Conservation (phyloP, 208 protist species). For the Wallacemonas sp. region DNA sequence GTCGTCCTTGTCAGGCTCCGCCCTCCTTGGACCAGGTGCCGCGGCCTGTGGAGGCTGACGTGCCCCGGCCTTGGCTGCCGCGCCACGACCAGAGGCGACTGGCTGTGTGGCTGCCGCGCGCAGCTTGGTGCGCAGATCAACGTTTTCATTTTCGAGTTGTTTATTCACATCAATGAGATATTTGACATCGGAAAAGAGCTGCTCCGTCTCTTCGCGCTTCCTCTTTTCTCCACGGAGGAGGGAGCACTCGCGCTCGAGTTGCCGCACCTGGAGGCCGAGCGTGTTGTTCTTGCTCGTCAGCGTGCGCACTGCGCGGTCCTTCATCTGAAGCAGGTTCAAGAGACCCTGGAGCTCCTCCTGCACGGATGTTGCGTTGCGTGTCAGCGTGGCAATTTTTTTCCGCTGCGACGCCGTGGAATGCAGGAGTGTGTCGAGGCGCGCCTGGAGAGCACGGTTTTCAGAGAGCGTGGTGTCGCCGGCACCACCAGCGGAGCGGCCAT, state of each 20-base stretch:
- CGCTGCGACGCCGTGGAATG: slow-evolving; percentile 17
- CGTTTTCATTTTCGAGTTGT: slow-evolving; percentile 66
- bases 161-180: slow-evolving; percentile 78
- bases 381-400: slow-evolving; percentile 17
- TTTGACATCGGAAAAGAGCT: slow-evolving; percentile 46
- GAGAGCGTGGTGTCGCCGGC: slow-evolving; percentile 9
- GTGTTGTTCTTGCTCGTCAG: slow-evolving; percentile 44
- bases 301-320: slow-evolving; percentile 48
- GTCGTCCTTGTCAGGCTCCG: background rate
- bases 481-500: slow-evolving; percentile 30
- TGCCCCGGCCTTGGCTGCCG: background rate
- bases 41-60: too few species aligned
- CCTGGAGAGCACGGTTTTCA: slow-evolving; percentile 25
- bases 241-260: slow-evolving; percentile 44
- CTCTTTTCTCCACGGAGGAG: slow-evolving; percentile 28
- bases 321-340: slow-evolving; percentile 52
- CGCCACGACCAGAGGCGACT: too few species aligned
- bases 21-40: background rate
- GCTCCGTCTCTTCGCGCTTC: slow-evolving; percentile 23
- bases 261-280: slow-evolving; percentile 45
- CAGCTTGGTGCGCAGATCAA: slow-evolving; percentile 36
- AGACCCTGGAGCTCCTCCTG: slow-evolving; percentile 59
- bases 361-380: slow-evolving; percentile 20
- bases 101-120: slow-evolving; percentile 30
- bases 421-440: slow-evolving; percentile 30